Evolutionary conservation across 2,329 filamentous ascomycete species (phyloP).

Genomic region (Elsinoe perseae): DNA sequence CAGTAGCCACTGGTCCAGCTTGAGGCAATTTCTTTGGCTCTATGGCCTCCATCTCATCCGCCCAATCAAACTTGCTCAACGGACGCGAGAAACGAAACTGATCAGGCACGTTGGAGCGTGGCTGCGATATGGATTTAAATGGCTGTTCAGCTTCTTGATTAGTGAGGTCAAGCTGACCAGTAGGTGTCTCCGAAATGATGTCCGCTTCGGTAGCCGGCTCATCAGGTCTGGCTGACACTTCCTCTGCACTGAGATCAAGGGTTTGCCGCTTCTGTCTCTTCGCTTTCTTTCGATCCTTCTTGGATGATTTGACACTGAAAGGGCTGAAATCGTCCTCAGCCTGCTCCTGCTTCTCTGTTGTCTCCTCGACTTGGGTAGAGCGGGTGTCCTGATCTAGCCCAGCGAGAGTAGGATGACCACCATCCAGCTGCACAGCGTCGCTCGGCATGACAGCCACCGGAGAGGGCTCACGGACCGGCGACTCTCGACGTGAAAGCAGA

Average conservation of each 20-base stretch:
- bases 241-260: not conserved
- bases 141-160: not conserved
- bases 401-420: not conserved
- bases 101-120: conserved; percentile 7
- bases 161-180: not conserved
- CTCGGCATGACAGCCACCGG: not conserved
- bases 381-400: not conserved
- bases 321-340: not conserved
- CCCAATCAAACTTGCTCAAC: conserved; percentile 15
- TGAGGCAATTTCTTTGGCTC: no score
- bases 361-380: not conserved
- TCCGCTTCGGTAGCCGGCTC: not conserved
- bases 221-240: not conserved
- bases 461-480: not conserved
- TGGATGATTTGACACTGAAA: conserved; percentile 20
- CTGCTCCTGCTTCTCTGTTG: not conserved
- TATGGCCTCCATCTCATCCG: conserved; percentile 4
- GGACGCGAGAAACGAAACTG: conserved; percentile 12
- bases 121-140: not conserved
- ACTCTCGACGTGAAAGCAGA: conserved; percentile 1
- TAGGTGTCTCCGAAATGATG: not conserved
- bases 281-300: conserved; percentile 24
- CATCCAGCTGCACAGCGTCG: not conserved
- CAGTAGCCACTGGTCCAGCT: no score
- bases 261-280: conserved; percentile 17